Base-by-base conservation (phyloP, 192 early-diverging fungal genomes). In the Spizellomyces sp. region DNA sequence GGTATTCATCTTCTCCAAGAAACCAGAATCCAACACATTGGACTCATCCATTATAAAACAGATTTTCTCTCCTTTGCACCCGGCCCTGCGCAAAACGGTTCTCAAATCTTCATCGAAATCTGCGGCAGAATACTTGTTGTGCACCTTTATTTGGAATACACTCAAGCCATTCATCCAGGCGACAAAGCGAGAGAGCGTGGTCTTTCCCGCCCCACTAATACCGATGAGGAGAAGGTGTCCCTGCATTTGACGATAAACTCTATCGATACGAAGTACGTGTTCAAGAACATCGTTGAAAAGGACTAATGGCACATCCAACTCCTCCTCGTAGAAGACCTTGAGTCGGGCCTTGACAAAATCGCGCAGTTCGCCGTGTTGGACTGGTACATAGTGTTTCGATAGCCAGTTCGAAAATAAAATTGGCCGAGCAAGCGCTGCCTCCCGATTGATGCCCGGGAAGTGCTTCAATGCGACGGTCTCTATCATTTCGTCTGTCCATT, bases 1-100 rank as follows among this genome's bases (percentile, higher is more conserved):
- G 7, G 98, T 99, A 81, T 99, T 99, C 95, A 99, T 99, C 69
- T 97, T 89, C 85, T 99, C 98, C 77, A 99, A 80, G 87, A 99
- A 98, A 48, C 91, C 95, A n/a, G 94, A 88, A 69, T 99, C 96
- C 22, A 98, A 81, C 15, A 99, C 95, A 70, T 98, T 98, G 50
- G 92, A 94, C 81, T 99, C 97, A 69, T 99, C 97, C 84, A 99
- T 89, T 64, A 99, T 92, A 73, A 99, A 99, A 75, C 92, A 94
- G 57, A 99, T 89, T 80, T 96, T 95, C 79, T 99, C 98, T 66
- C 96, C 97, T 73, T 96, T 94, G 82, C 96, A 98, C 42, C 96
- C 96, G 45, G 92, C 84, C 21, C 96, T 88, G 45, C 94, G 81
- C 58, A 99, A 85, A 8, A 99, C 95, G 6, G 76, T 78, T 43